Percentiles rank a stretch among this genome's conserved stretches.
Conservation (phyloP, 257 asterid species). For the Fraxinus americana region DNA sequence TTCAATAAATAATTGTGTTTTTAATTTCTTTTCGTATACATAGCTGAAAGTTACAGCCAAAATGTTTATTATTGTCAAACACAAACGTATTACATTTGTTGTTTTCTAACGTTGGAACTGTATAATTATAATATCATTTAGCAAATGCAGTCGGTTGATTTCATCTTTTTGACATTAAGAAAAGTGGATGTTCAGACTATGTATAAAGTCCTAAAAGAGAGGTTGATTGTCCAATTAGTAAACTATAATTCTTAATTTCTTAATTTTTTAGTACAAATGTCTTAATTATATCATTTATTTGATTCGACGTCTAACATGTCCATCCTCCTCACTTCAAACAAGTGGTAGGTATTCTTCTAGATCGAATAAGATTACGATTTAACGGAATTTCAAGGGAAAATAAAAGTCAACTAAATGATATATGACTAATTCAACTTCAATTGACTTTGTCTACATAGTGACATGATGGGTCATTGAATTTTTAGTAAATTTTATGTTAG, state of each 20-base stretch:
- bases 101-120: conserved; percentile 5
- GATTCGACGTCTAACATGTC: background rate
- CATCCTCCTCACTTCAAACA: background rate
- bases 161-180: background rate
- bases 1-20: conserved; percentile 1
- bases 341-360: background rate
- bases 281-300: background rate
- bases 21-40: background rate
- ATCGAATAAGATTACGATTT: too few species aligned
- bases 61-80: background rate
- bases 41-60: conserved; percentile 29
- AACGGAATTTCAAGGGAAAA: too few species aligned
- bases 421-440: too few species aligned
- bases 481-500: too few species aligned
- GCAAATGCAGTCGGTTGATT: background rate
- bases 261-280: background rate
- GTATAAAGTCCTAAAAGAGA: background rate
- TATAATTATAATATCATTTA: background rate
- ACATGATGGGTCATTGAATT: too few species aligned
- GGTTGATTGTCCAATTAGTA: background rate
- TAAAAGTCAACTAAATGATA: too few species aligned
- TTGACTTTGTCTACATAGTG: too few species aligned
- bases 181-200: background rate
- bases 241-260: background rate
- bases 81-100: background rate